Conservation (phyloP, 345 rosid species). For the Acer negundo region DNA sequence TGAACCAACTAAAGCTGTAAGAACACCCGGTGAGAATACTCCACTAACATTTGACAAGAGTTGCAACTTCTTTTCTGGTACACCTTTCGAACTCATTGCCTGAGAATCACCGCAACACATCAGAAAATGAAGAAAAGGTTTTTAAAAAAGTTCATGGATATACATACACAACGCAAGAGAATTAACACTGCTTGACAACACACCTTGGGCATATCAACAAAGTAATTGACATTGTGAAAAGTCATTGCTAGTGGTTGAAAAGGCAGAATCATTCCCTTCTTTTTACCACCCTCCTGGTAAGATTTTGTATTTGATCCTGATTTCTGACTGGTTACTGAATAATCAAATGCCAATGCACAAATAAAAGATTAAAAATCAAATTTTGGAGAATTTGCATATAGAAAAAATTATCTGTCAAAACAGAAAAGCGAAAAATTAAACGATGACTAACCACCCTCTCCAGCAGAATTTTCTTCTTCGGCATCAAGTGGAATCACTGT, state of each 20-base stretch:
- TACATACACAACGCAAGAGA: not conserved
- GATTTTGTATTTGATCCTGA: conserved; percentile 18
- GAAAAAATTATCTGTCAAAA: not conserved
- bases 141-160: not conserved
- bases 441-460: conserved; percentile 29
- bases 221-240: conserved; percentile 87
- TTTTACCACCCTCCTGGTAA: conserved; percentile 35
- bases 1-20: conserved; percentile 91
- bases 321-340: conserved; percentile 24
- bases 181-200: conserved; percentile 6
- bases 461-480: conserved; percentile 32
- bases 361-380: not conserved
- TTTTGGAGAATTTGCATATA: not conserved
- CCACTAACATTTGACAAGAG: conserved; percentile 81
- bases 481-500: conserved; percentile 45
- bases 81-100: conserved; percentile 77
- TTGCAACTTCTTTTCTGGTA: conserved; percentile 68
- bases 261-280: conserved; percentile 93
- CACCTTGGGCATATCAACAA: conserved; percentile 91
- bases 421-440: not conserved
- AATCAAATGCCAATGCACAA: not conserved
- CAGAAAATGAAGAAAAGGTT: not conserved
- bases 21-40: conserved; percentile 88
- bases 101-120: conserved; percentile 24
- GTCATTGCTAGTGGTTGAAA: conserved; percentile 89